phyloP scores from a whole-genome alignment of 2,329 filamentous ascomycete species.

The Colletotrichum liaoningense region DNA sequence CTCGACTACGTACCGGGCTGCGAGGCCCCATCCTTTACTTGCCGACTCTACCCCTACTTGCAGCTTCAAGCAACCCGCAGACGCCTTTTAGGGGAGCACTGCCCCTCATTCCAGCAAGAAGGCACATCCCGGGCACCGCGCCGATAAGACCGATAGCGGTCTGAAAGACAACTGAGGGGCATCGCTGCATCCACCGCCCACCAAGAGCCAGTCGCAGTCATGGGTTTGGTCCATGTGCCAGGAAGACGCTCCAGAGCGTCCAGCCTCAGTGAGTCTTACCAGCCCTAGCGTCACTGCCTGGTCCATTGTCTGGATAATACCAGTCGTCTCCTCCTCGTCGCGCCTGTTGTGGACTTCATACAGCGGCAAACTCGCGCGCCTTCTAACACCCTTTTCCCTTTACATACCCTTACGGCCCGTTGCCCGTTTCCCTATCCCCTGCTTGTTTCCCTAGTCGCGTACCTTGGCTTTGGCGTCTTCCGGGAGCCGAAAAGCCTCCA shows the following conservation, averaged over 20 bases:
- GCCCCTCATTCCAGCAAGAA: slow-evolving; percentile 31
- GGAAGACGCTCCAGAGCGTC: slow-evolving; percentile 36
- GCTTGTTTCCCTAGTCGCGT: neutral
- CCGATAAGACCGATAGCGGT: slow-evolving; percentile 36
- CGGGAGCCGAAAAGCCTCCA: slow-evolving; percentile 17
- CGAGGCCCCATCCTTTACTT: slow-evolving; percentile 30
- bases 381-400: neutral
- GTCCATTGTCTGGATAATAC: slow-evolving; percentile 24
- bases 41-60: slow-evolving; percentile 23
- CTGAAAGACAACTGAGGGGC: slow-evolving; percentile 27
- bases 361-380: slow-evolving; percentile 12
- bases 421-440: neutral
- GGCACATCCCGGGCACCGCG: slow-evolving; percentile 26
- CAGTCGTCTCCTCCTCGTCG: slow-evolving; percentile 16
- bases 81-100: slow-evolving; percentile 22
- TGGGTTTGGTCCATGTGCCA: slow-evolving; percentile 39
- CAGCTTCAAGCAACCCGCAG: neutral
- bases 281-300: slow-evolving; percentile 29
- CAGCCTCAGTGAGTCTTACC: slow-evolving; percentile 36
- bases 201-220: slow-evolving; percentile 36
- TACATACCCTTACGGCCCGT: neutral
- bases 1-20: slow-evolving; percentile 18
- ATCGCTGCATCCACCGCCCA: slow-evolving; percentile 28
- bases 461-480: slow-evolving; percentile 5
- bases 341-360: slow-evolving; percentile 7